A percentile compares a stretch with the other conserved stretches of the same genome.
These are phyloP conservation scores for Pachyrhizus erosus DNA, from an alignment of 306 rosid species.

Conservation along the genomic window DNA sequence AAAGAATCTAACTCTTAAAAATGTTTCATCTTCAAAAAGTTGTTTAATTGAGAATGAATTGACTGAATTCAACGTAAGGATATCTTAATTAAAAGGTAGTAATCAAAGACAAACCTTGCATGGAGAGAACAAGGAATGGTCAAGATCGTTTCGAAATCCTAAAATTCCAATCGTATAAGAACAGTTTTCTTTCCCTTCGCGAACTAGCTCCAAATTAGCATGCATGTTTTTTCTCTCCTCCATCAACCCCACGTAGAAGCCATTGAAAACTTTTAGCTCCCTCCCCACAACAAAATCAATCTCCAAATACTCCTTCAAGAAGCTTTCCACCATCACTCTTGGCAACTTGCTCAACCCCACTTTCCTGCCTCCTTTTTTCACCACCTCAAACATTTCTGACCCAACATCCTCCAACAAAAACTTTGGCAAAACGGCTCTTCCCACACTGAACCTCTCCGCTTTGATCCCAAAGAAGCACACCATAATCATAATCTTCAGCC, in stretches of 20 bases:
- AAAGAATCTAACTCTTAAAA: neutral
- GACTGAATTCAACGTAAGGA: neutral
- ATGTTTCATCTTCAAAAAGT: neutral
- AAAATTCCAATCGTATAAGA: constrained; percentile 56
- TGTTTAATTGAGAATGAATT: neutral
- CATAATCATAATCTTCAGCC: constrained; percentile 72
- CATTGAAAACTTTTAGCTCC: constrained; percentile 63
- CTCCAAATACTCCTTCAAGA: constrained; percentile 71
- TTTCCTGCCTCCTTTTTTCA: constrained; percentile 52
- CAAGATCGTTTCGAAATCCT: constrained; percentile 36
- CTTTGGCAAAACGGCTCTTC: constrained; percentile 73
- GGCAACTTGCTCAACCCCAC: constrained; percentile 67
- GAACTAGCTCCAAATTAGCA: constrained; percentile 33
- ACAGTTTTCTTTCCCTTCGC: constrained; percentile 24
- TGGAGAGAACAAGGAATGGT: constrained; percentile 48
- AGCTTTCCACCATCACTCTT: constrained; percentile 69
- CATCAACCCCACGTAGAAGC: constrained; percentile 72
- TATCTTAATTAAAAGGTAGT: neutral
- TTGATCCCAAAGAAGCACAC: constrained; percentile 74
- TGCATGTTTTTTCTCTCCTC: constrained; percentile 39
- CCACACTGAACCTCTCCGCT: constrained; percentile 56
- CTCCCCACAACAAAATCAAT: constrained; percentile 69
- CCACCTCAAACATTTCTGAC: constrained; percentile 56
- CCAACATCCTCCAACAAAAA: constrained; percentile 74
- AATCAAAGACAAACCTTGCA: constrained; percentile 57